A percentile compares a stretch with the other conserved stretches of the same genome.
Evolutionary conservation across 768 basidiomycete species (phyloP).

Genomic region (Suillus weaverae): DNA sequence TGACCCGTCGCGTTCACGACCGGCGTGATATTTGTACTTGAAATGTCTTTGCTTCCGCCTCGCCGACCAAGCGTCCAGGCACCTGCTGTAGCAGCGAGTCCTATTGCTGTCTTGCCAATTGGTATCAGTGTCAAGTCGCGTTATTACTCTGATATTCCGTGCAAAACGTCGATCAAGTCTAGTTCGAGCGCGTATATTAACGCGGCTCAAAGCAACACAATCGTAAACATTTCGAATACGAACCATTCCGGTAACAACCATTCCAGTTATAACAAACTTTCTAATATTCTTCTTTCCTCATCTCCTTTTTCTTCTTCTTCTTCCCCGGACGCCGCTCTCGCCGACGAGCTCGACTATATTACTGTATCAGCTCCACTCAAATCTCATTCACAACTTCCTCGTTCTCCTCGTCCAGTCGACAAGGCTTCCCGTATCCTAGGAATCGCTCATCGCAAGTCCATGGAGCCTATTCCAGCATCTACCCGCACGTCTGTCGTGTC

Average conservation of each 20-base stretch:
- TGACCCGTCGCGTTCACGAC: not conserved
- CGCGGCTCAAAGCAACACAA: conserved; percentile 12
- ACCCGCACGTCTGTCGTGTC: conserved; percentile 77
- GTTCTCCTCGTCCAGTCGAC: conserved; percentile 48
- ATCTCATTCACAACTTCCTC: conserved; percentile 34
- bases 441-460: conserved; percentile 69
- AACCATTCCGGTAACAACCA: conserved; percentile 12
- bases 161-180: conserved; percentile 22
- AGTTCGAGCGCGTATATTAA: conserved; percentile 7
- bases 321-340: conserved; percentile 40
- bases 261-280: conserved; percentile 13
- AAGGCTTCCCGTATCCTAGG: conserved; percentile 81
- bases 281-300: conserved; percentile 42
- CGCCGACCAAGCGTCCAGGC: conserved; percentile 22
- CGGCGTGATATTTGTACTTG: no score
- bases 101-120: conserved; percentile 16
- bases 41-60: conserved; percentile 20
- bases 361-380: conserved; percentile 39
- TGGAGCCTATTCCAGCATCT: conserved; percentile 84
- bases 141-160: conserved; percentile 46
- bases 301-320: conserved; percentile 50
- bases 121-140: conserved; percentile 43
- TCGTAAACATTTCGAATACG: conserved; percentile 14
- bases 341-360: conserved; percentile 77
- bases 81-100: conserved; percentile 34